Evolutionary conservation across 73 alveolate species (phyloP), one percentile per base, ranked within the genome.

Genomic region (Paramecium primaurelia): DNA sequence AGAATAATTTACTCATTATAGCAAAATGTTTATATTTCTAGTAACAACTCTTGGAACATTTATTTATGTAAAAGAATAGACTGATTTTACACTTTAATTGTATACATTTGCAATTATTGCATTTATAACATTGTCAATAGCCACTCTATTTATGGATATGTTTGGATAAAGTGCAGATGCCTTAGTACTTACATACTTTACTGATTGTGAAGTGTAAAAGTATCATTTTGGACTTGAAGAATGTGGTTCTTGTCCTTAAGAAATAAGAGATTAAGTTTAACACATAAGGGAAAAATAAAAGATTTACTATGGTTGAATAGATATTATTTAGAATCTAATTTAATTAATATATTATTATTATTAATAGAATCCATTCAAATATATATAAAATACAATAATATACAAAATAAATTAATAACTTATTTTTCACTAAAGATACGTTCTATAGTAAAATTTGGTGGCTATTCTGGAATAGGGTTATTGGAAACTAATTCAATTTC

Each of bases 131-230:
- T 47, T 80, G 34, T 80, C 91, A 20, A 80, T 80, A 80, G 71
- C 91, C 28, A 80, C 91, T 8, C n/a, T 80, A 40, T 80, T 80
- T 45, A 80, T 80, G 91, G 91, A 80, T 45, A 80, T 80, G 91
- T 47, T 80, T 80, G 91, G 91, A 9, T 30, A 80, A 26, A 80
- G 77, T 42, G 91, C 91, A 80, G 91, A 80, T 45, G 91, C 77
- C 49, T 47, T 80, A 25, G 18, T 80, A 8, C 26, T 80, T 6
- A 54, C 75, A 2, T 80, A 80, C 58, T 80, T 80, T 22, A 80
- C 91, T 32, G 91, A 80, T 80, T 80, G 91, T 49, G 91, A 80
- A 80, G 91, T 80, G 47, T 64, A 73, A 32, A 80, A 49, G 58
- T 80, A 42, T 47, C 91, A 80, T 36, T 80, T 80, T 47, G 91